Percentiles rank a stretch among this genome's conserved stretches.
phyloP scores from a whole-genome alignment of 202 grass and related monocot genomes.

The Elaeis oleifera region DNA sequence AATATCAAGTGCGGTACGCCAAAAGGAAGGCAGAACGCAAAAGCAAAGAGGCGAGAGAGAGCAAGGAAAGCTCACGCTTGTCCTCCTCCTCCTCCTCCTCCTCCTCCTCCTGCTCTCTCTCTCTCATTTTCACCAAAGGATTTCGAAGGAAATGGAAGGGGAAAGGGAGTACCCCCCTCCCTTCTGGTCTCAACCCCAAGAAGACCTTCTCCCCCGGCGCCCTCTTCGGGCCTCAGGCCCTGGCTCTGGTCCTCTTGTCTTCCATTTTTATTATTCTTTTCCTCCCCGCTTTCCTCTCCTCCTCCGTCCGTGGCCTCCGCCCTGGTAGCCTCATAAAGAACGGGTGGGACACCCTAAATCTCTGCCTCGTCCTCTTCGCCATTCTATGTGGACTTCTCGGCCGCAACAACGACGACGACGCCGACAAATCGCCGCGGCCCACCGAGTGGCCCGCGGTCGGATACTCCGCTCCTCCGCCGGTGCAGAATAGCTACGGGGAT shows the following conservation, averaged over 20 bases:
- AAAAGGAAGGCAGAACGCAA: too few relatives aligned
- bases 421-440: not conserved
- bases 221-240: slow-evolving; percentile 9
- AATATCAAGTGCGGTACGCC: too few relatives aligned
- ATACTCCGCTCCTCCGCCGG: slow-evolving; percentile 14
- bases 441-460: slow-evolving; percentile 25
- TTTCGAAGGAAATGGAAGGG: not conserved
- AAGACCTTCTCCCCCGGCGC: too few relatives aligned
- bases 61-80: too few relatives aligned
- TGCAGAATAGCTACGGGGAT: slow-evolving; percentile 10
- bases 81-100: not conserved
- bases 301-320: slow-evolving; percentile 14
- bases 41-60: too few relatives aligned
- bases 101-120: not conserved
- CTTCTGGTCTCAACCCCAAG: not conserved
- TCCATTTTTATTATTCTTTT: slow-evolving; percentile 50
- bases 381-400: slow-evolving; percentile 83
- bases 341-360: slow-evolving; percentile 79
- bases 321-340: slow-evolving; percentile 39
- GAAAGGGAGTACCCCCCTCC: slow-evolving; percentile 1
- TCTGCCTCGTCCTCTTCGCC: slow-evolving; percentile 72
- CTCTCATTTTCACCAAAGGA: slow-evolving; percentile 24
- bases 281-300: slow-evolving; percentile 46
- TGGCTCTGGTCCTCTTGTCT: slow-evolving; percentile 54
- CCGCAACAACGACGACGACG: slow-evolving; percentile 29